Percentiles rank a stretch among this genome's conserved stretches.
These are phyloP conservation scores for Mycosphaerella sp. DNA, from an alignment of 2,329 filamentous ascomycete species.

Conservation along the genomic window DNA sequence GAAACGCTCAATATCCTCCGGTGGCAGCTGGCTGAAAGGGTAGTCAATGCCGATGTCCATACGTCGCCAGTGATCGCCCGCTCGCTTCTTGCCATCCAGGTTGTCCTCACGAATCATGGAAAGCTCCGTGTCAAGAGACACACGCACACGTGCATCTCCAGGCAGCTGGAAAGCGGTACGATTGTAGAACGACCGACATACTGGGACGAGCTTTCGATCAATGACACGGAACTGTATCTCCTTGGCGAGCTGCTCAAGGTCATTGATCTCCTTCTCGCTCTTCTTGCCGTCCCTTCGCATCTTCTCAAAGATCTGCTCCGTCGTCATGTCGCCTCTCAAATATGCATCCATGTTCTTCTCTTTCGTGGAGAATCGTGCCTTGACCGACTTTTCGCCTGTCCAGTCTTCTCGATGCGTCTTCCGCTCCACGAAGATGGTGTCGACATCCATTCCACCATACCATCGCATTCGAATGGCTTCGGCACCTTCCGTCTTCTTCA, in stretches of 20 bases:
- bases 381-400: constrained; percentile 98
- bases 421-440: constrained; percentile 93
- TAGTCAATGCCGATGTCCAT: constrained; percentile 97
- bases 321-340: constrained; percentile 74
- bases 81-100: constrained; percentile 66
- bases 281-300: constrained; percentile 94
- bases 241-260: constrained; percentile 80
- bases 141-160: constrained; percentile 89
- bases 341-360: constrained; percentile 97
- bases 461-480: constrained; percentile 93
- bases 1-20: constrained; percentile 81
- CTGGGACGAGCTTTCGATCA: constrained; percentile 77
- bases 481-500: constrained; percentile 97
- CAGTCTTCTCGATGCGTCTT: constrained; percentile 99
- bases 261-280: constrained; percentile 79
- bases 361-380: constrained; percentile 89
- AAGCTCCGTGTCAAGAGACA: constrained; percentile 92
- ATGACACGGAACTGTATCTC: constrained; percentile 93
- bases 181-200: constrained; percentile 96
- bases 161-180: constrained; percentile 96
- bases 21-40: constrained; percentile 81
- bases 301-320: constrained; percentile 90
- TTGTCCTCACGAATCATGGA: constrained; percentile 96
- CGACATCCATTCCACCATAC: constrained; percentile 94
- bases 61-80: constrained; percentile 87